Evolutionary conservation across 805 yeast genomes (phyloP), one percentile per base, ranked within the genome.

Genomic region (Phaffomyces thermotolerans): DNA sequence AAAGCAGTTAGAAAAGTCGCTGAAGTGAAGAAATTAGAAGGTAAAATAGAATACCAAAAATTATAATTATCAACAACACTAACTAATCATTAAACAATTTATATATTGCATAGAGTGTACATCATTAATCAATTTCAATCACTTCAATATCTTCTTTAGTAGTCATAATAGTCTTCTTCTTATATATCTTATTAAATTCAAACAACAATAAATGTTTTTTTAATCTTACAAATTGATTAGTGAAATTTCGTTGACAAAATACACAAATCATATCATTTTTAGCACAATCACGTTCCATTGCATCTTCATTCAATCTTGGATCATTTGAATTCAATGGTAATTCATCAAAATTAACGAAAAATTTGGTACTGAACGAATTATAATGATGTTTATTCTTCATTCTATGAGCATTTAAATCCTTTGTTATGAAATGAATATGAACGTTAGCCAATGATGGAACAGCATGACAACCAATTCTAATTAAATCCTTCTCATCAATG

Each of bases 1-100:
- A 93, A 93, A 67, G 99, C 99, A 15, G 98, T 89, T 37, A 79
- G 99, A 67, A 93, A 93, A 71, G 97, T 93, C 48, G 90, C 91
- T 20, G 99, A 93, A 64, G 83, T 88, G 43, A 93, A 93, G 83
- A 93, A 93, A 68, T 76, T 93, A 65, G 99, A 93, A 71, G 98
- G 98, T 51, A 85, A 86, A 64, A 69, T 91, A 49, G 98, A 91
- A 58, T 93, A 93, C 65, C 95, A 93, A 71, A 93, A 93, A 73
- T 71, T 93, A 62, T 93, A 70, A 43, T 20, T 10, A 40, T 32
- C 12, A 20, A 4, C 14, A 25, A 13, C 6, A 25, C 8, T 35
- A 23, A n/a, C n/a, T n/a, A n/a, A n/a, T n/a, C n/a, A n/a, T n/a
- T n/a, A n/a, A n/a, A n/a, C n/a, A n/a, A n/a, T n/a, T n/a, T n/a